A percentile compares a stretch with the other conserved stretches of the same genome.
phyloP scores from a whole-genome alignment of 2,329 filamentous ascomycete genomes.

The Hypoxylon sp. region DNA sequence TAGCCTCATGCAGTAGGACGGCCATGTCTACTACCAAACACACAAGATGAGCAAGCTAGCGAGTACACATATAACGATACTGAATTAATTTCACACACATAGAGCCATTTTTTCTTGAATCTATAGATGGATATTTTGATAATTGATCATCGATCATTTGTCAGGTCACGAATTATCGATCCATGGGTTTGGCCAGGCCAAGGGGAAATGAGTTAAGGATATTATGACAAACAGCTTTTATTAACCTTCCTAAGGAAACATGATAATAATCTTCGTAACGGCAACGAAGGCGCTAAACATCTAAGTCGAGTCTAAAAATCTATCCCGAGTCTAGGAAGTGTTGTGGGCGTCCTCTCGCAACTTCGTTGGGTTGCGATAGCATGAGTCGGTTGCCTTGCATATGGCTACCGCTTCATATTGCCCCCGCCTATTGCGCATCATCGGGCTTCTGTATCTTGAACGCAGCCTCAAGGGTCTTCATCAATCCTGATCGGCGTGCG shows the following conservation, averaged over 20 bases:
- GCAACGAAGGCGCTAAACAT: not conserved
- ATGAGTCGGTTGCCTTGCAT: not conserved
- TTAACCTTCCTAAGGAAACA: conserved; percentile 2
- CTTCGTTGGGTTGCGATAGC: not conserved
- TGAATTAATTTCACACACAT: not conserved
- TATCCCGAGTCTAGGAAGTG: not conserved
- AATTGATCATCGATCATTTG: too few relatives aligned
- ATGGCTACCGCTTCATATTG: not conserved
- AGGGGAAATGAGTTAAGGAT: not conserved
- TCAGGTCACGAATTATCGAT: not conserved
- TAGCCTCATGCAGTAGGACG: not conserved
- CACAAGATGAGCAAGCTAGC: not conserved
- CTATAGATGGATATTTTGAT: not conserved
- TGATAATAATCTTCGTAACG: not conserved
- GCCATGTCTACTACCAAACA: not conserved
- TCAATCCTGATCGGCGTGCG: conserved; percentile 13
- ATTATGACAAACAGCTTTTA: conserved; percentile 2
- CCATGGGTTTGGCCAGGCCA: not conserved
- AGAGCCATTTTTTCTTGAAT: not conserved
- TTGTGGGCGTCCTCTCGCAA: not conserved
- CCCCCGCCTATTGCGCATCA: not conserved
- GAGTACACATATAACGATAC: conserved; percentile 20
- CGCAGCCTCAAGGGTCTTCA: conserved; percentile 17
- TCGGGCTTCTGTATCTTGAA: conserved; percentile 3
- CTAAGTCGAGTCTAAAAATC: not conserved